These are phyloP conservation scores for Termitomyces sp. DNA, from an alignment of 768 basidiomycete genomes.

Conservation along the genomic window DNA sequence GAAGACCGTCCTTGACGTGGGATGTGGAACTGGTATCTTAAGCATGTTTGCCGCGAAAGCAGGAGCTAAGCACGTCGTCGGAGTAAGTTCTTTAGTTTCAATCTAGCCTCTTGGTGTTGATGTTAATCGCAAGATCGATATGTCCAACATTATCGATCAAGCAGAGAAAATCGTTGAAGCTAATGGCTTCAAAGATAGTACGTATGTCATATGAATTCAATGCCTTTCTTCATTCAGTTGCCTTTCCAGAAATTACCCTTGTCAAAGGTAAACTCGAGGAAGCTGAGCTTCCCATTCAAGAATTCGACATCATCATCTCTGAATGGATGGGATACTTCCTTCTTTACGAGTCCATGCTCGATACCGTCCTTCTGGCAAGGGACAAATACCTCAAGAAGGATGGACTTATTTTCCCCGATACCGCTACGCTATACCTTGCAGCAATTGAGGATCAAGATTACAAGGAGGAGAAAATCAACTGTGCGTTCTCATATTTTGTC, in stretches of 20 bases:
- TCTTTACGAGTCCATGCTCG: conserved; percentile 98
- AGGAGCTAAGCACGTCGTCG: conserved; percentile 91
- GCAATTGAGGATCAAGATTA: conserved; percentile 99
- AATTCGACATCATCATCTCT: conserved; percentile 98
- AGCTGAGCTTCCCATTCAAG: conserved; percentile 76
- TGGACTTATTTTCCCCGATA: conserved; percentile 96
- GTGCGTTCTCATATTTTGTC: conserved; percentile 44
- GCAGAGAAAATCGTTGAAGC: conserved; percentile 95
- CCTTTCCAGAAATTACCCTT: conserved; percentile 80
- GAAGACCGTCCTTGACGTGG: conserved; percentile 96
- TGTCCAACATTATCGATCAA: conserved; percentile 99
- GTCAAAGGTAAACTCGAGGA: conserved; percentile 99
- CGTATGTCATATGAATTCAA: conserved; percentile 23
- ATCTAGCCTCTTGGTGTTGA: background rate
- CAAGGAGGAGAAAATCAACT: conserved; percentile 99
- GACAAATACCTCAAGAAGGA: conserved; percentile 93
- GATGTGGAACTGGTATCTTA: conserved; percentile 96
- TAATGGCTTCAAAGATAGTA: conserved; percentile 95
- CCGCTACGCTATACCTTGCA: conserved; percentile 86
- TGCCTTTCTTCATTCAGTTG: conserved; percentile 4
- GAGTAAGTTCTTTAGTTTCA: conserved; percentile 46
- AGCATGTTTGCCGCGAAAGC: conserved; percentile 98
- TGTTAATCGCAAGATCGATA: conserved; percentile 76
- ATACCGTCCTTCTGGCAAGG: conserved; percentile 93
- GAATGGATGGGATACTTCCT: conserved; percentile 99